Conservation (phyloP, 805 yeast species). For the Isabelozyma heimii region DNA sequence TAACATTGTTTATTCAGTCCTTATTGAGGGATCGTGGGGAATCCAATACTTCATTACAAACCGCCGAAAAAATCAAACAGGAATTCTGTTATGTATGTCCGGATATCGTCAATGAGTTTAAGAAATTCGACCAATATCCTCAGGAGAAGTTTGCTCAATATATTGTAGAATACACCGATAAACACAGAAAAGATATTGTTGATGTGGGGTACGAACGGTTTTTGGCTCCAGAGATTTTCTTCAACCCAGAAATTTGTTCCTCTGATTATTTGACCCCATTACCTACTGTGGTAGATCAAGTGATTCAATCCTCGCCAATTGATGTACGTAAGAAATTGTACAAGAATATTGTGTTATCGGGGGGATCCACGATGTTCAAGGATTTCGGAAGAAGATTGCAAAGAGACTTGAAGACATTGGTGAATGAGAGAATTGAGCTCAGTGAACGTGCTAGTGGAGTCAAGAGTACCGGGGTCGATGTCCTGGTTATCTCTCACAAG, state of each 20-base stretch:
- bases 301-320: slow-evolving; percentile 92
- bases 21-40: slow-evolving; percentile 96
- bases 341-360: slow-evolving; percentile 91
- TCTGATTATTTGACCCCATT: slow-evolving; percentile 94
- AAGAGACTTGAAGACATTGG: slow-evolving; percentile 85
- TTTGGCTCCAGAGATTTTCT: slow-evolving; percentile 98
- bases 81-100: slow-evolving; percentile 97
- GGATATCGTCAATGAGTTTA: slow-evolving; percentile 94
- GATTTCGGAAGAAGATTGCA: slow-evolving; percentile 97
- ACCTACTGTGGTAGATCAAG: slow-evolving; percentile 94
- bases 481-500: slow-evolving; percentile 94
- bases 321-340: slow-evolving; percentile 97
- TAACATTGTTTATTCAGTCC: slow-evolving; percentile 89
- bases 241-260: slow-evolving; percentile 95
- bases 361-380: slow-evolving; percentile 98
- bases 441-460: slow-evolving; percentile 76
- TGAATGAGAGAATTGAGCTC: slow-evolving; percentile 79
- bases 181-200: slow-evolving; percentile 51
- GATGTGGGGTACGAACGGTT: slow-evolving; percentile 98
- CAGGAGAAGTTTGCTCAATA: slow-evolving; percentile 87
- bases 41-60: slow-evolving; percentile 85
- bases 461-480: slow-evolving; percentile 91
- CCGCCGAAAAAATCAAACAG: slow-evolving; percentile 96
- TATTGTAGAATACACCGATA: slow-evolving; percentile 78
- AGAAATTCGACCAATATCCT: slow-evolving; percentile 90